phyloP scores from a whole-genome alignment of 202 grass and related monocot species.

The Brachypodium distachyon region DNA sequence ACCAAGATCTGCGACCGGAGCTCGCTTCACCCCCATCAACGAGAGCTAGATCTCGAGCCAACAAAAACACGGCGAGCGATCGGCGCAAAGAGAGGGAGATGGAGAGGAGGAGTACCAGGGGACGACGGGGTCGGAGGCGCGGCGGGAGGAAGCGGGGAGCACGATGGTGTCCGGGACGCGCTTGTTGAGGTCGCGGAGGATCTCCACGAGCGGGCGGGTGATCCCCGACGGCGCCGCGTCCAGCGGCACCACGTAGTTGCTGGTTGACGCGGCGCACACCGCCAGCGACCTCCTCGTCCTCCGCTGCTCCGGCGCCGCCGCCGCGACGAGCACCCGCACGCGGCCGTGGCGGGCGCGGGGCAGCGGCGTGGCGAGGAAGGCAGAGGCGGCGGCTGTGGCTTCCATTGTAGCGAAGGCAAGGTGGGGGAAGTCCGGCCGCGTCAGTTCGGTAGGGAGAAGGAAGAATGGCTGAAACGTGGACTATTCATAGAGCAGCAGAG shows the following conservation, averaged over 20 bases:
- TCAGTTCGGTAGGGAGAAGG: no score
- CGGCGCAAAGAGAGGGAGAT: no score
- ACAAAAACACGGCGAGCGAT: background rate
- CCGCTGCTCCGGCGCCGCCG: background rate
- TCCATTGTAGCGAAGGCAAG: slow-evolving; percentile 32
- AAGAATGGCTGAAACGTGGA: background rate
- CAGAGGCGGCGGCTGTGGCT: background rate
- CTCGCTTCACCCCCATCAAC: background rate
- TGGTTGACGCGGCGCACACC: slow-evolving; percentile 21
- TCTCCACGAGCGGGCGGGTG: slow-evolving; percentile 90
- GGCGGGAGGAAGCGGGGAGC: slow-evolving; percentile 17
- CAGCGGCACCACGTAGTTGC: slow-evolving; percentile 81
- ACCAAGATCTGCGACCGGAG: background rate
- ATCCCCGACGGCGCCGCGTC: slow-evolving; percentile 70
- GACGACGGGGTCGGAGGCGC: slow-evolving; percentile 41
- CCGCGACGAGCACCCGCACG: background rate
- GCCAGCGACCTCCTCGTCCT: background rate
- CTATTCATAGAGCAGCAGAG: no score
- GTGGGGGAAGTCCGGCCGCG: no score
- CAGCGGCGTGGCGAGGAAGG: background rate
- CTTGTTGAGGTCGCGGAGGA: slow-evolving; percentile 98
- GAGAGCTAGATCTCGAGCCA: background rate
- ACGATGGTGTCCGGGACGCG: slow-evolving; percentile 86
- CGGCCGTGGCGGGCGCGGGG: background rate
- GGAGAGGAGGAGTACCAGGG: slow-evolving; percentile 46